phyloP scores from a whole-genome alignment of 805 yeast genomes.

The Nakazawaea laoshanensis region DNA sequence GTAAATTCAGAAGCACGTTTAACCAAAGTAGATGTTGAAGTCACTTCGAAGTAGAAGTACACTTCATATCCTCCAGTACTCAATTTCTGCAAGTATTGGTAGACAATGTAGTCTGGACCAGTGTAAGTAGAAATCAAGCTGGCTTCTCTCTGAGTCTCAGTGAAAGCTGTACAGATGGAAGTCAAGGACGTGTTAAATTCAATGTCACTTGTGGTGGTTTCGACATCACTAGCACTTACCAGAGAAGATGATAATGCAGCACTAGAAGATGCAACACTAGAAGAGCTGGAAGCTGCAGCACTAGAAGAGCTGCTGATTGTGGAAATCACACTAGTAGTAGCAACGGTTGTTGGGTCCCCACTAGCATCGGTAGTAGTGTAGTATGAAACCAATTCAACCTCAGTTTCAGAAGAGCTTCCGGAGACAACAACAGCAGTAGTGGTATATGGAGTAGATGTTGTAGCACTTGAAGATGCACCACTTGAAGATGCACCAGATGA shows the following conservation, averaged over 20 bases:
- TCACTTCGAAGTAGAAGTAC: slow-evolving; percentile 4
- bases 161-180: neutral
- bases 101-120: slow-evolving; percentile 4
- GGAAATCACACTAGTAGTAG: slow-evolving; percentile 4
- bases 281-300: slow-evolving; percentile 1
- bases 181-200: neutral
- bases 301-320: neutral
- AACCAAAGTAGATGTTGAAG: neutral
- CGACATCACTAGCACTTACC: neutral
- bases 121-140: neutral
- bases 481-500: too few relatives aligned
- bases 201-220: neutral
- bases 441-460: slow-evolving; percentile 1
- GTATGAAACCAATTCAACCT: slow-evolving; percentile 2
- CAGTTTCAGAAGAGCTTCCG: slow-evolving; percentile 1
- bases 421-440: neutral
- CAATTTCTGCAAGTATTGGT: slow-evolving; percentile 2
- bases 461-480: too few relatives aligned
- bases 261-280: neutral
- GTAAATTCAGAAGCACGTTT: too few relatives aligned
- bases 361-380: slow-evolving; percentile 2
- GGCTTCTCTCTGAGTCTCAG: neutral
- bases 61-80: slow-evolving; percentile 1
- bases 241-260: neutral
- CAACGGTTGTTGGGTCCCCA: slow-evolving; percentile 4